Evolutionary conservation across 2,329 filamentous ascomycete species (phyloP).

Genomic region (Penicillium hesseltinei): DNA sequence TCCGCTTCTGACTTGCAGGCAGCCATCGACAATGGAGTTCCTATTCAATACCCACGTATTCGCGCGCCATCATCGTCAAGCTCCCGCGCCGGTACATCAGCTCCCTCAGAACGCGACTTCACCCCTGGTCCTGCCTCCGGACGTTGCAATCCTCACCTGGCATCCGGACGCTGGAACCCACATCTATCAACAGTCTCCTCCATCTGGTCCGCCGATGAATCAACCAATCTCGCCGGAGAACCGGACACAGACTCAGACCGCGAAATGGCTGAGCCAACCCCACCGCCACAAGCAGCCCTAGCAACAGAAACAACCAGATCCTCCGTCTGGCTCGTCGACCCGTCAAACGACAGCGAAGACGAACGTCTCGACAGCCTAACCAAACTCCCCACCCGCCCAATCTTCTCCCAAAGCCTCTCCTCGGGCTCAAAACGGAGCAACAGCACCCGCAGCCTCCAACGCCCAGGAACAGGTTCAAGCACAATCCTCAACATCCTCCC

Average conservation of each 20-base stretch:
- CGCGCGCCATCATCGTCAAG: slow-evolving; percentile 40
- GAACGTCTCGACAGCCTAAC: slow-evolving; percentile 39
- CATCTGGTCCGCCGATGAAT: slow-evolving; percentile 39
- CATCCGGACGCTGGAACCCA: slow-evolving; percentile 40
- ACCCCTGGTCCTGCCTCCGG: slow-evolving; percentile 35
- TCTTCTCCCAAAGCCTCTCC: slow-evolving; percentile 41
- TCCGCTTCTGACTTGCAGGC: slow-evolving; percentile 39
- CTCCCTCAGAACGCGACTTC: slow-evolving; percentile 28
- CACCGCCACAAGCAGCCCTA: slow-evolving; percentile 26
- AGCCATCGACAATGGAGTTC: slow-evolving; percentile 36
- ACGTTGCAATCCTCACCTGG: slow-evolving; percentile 26
- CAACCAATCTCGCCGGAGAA: slow-evolving; percentile 27
- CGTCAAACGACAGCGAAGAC: slow-evolving; percentile 31
- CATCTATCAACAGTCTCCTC: slow-evolving; percentile 48
- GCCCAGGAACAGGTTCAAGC: slow-evolving; percentile 47
- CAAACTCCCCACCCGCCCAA: slow-evolving; percentile 36
- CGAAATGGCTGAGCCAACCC: slow-evolving; percentile 22
- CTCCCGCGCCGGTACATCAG: slow-evolving; percentile 41
- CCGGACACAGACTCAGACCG: slow-evolving; percentile 17
- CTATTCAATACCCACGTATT: slow-evolving; percentile 41
- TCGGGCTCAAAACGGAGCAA: slow-evolving; percentile 43
- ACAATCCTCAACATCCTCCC: slow-evolving; percentile 46
- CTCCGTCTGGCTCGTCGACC: slow-evolving; percentile 37
- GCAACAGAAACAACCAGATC: slow-evolving; percentile 26
- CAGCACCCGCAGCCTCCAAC: slow-evolving; percentile 36